Evolutionary conservation across 1,139 yeast genomes (phyloP).

Genomic region (Groenewaldozyma auringiensis): DNA sequence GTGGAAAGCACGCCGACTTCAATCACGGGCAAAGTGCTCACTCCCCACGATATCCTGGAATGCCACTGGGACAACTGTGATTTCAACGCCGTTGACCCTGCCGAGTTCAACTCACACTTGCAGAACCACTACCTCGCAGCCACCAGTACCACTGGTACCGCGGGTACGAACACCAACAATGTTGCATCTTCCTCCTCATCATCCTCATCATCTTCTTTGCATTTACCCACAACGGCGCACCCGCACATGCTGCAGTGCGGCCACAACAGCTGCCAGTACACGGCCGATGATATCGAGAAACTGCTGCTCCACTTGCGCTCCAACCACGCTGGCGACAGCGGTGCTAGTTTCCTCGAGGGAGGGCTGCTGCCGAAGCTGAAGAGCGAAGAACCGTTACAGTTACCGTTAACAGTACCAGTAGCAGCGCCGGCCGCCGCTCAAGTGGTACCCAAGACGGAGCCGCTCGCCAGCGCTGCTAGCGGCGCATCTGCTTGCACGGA

Average conservation of each 20-base stretch:
- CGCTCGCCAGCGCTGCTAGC: conserved; percentile 13
- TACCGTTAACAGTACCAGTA: neutral
- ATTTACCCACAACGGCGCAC: neutral
- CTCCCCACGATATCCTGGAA: conserved; percentile 13
- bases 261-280: conserved; percentile 11
- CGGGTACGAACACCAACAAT: neutral
- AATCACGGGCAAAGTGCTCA: conserved; percentile 7
- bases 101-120: conserved; percentile 39
- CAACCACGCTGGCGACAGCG: conserved; percentile 8
- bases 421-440: neutral
- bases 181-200: neutral
- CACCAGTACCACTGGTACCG: neutral
- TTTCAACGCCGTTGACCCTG: conserved; percentile 19
- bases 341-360: neutral
- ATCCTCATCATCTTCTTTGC: neutral
- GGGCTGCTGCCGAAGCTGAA: neutral
- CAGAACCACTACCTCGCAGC: conserved; percentile 39
- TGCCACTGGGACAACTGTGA: conserved; percentile 31
- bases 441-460: neutral
- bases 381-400: neutral
- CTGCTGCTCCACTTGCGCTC: conserved; percentile 10
- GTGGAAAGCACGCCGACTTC: conserved; percentile 6
- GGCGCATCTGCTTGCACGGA: conserved; percentile 17
- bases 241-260: conserved; percentile 10
- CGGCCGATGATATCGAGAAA: conserved; percentile 10